Evolutionary conservation across 306 rosid species (phyloP).

Genomic region (Lathyrus aphaca): DNA sequence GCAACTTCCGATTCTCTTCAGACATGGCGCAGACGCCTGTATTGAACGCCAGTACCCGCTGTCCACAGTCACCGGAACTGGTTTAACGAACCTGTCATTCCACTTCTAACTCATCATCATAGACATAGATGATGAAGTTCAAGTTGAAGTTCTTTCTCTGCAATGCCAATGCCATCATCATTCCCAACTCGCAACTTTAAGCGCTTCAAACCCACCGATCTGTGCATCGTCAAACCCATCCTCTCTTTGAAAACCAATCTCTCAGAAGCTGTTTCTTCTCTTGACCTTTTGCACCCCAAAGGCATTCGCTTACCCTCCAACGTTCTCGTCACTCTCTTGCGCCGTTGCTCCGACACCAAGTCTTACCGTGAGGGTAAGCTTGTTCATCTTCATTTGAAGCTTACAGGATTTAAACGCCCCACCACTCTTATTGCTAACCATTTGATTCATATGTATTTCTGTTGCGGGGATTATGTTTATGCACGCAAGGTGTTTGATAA

Average conservation of each 20-base stretch:
- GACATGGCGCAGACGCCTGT: not conserved
- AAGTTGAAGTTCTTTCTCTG: slow-evolving; percentile 37
- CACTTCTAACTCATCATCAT: slow-evolving; percentile 1
- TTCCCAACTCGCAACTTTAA: slow-evolving; percentile 39
- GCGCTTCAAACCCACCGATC: slow-evolving; percentile 41
- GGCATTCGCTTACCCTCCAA: slow-evolving; percentile 74
- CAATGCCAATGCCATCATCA: slow-evolving; percentile 63
- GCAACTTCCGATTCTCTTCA: not conserved
- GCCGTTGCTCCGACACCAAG: slow-evolving; percentile 55
- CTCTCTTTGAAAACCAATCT: slow-evolving; percentile 53
- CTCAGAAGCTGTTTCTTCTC: slow-evolving; percentile 65
- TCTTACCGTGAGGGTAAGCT: slow-evolving; percentile 60
- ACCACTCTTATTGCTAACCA: slow-evolving; percentile 62
- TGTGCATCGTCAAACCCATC: slow-evolving; percentile 65
- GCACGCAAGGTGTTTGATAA: slow-evolving; percentile 81
- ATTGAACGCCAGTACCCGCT: slow-evolving; percentile 27
- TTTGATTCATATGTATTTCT: slow-evolving; percentile 64
- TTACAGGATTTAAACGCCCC: slow-evolving; percentile 73
- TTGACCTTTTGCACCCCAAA: slow-evolving; percentile 57
- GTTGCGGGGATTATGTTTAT: slow-evolving; percentile 55
- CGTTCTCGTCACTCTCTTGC: slow-evolving; percentile 61
- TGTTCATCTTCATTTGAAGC: slow-evolving; percentile 72
- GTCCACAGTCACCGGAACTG: slow-evolving; percentile 45
- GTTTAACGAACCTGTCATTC: not conserved
- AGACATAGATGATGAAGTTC: slow-evolving; percentile 43